A percentile compares a stretch with the other conserved stretches of the same genome.
Evolutionary conservation across 495 filamentous ascomycete genomes (phyloP).

Genomic region (Neurospora sp.): DNA sequence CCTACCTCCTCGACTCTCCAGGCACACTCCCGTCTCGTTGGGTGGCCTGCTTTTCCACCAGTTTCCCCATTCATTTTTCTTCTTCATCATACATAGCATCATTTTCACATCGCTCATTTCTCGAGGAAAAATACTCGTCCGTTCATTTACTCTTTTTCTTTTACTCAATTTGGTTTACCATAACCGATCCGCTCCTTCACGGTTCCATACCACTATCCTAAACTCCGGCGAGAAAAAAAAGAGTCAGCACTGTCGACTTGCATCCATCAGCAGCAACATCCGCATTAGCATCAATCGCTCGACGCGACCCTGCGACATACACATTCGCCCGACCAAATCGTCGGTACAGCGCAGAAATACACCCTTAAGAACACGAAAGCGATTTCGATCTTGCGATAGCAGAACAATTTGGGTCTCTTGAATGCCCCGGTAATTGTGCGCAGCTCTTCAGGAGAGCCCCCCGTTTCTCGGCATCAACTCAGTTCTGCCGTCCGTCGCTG

Average conservation of each 20-base stretch:
- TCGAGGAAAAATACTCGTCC: slow-evolving; percentile 22
- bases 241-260: slow-evolving; percentile 3
- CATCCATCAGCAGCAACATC: background rate
- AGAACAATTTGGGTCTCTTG: slow-evolving; percentile 8
- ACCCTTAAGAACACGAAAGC: background rate
- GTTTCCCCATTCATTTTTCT: slow-evolving; percentile 8
- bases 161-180: slow-evolving; percentile 3
- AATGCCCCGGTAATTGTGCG: slow-evolving; percentile 26
- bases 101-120: slow-evolving; percentile 25
- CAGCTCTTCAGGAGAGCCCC: slow-evolving; percentile 25
- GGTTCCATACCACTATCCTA: background rate
- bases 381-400: background rate
- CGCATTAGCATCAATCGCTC: slow-evolving; percentile 7
- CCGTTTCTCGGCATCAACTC: slow-evolving; percentile 5
- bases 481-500: slow-evolving; percentile 1
- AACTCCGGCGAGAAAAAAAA: background rate
- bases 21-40: background rate
- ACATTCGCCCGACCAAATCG: background rate
- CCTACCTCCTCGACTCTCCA: slow-evolving; percentile 5
- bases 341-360: background rate
- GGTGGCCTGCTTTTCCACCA: slow-evolving; percentile 3
- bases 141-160: slow-evolving; percentile 16
- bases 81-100: slow-evolving; percentile 17
- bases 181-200: slow-evolving; percentile 1
- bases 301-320: slow-evolving; percentile 5